Evolutionary conservation across 805 yeast genomes (phyloP), one percentile per base, ranked within the genome.

Genomic region (Komagataella ulmi): DNA sequence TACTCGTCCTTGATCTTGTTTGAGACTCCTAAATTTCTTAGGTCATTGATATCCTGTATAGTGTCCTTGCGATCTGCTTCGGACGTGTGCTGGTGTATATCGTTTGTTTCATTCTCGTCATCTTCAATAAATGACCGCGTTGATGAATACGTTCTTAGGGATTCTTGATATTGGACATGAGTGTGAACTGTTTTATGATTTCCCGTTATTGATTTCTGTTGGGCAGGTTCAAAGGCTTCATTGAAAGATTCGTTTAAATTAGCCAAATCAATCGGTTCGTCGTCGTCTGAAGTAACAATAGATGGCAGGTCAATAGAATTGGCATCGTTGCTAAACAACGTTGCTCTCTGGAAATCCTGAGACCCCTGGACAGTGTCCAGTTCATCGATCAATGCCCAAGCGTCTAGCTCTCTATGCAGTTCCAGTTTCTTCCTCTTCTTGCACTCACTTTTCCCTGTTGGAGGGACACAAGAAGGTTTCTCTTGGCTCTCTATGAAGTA

Each of bases 41-140:
- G 61, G 24, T 52, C 56, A 44, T 58, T 61, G 2, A 30, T 40
- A 7, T 51, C 52, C 10, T 52, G 47, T 17, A 49, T 23, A 7
- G 46, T 36, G 52, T 51, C 30, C 54, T 10, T 30, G 6, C 40
- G 40, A 30, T 10, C 14, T 10, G 50, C 48, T 45, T 53, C 47
- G 54, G 47, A 8, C 53, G 14, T n/a, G 3, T n/a, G 17, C 14
- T 45, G 30, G 24, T 45, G 30, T 10, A 19, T 24, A 6, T 45
- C 47, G 5, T 45, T 45, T 18, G 21, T 5, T 18, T n/a, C 23
- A 7, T 45, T 24, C 7, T n/a, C 14, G 7, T 45, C 47, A 18
- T 45, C 24, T n/a, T 21, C 24, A 30, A 45, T n/a, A 24, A 45
- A 45, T 6, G 47, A 19, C n/a, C 47, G 47, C 18, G 14, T 24